Base-by-base conservation (phyloP, 2,329 filamentous ascomycete species). In the Scopulariopsis brevicaulis region DNA sequence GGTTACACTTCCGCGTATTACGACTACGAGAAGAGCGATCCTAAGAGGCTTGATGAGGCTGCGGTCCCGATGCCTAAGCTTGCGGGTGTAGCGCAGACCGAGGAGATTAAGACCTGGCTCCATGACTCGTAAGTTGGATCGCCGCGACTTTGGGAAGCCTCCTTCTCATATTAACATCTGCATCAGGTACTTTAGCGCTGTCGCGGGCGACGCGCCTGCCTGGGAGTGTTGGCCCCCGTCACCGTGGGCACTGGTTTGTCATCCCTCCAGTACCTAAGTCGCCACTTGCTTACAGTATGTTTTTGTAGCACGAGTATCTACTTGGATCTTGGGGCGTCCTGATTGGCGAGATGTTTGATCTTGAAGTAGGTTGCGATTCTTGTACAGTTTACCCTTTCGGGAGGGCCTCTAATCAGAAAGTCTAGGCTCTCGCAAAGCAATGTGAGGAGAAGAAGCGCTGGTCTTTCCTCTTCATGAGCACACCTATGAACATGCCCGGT, bases 161-260 rank as follows among this genome's bases (percentile, higher is more conserved):
- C 12, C 4, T 3, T 40, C 11, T 14, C 12, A 40, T 18, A 10
- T 14, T 40, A 10, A 12, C 37, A 3, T 14, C 32, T 3, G 14
- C 6, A 20, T 15, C 25, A 54, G 52, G n/a, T 54, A 55, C 15
- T 82, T 85, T 62, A 70, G 79, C 0, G 82, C 81, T 1, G 74
- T 83, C 0, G 82, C 76, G 0, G 79, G 80, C 2, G 82, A 85
- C 59, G 74, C 75, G 54, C 77, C 80, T 0, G 61, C 66, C 5
- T 78, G 81, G 60, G 81, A 84, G 63, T 76, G 76, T 3, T 78
- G 75, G 63, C 74, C 75, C 37, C 37, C 37, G 5, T 14, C 11
- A 18, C 12, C 11, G 37, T 40, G 8, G 64, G 70, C 54, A 65
- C 69, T 32, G 57, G 65, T 43, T 59, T 70, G 63, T 67, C 60